These are phyloP conservation scores for Lobosporangium transversale DNA, from an alignment of 192 early-diverging fungal species.

Conservation along the genomic window DNA sequence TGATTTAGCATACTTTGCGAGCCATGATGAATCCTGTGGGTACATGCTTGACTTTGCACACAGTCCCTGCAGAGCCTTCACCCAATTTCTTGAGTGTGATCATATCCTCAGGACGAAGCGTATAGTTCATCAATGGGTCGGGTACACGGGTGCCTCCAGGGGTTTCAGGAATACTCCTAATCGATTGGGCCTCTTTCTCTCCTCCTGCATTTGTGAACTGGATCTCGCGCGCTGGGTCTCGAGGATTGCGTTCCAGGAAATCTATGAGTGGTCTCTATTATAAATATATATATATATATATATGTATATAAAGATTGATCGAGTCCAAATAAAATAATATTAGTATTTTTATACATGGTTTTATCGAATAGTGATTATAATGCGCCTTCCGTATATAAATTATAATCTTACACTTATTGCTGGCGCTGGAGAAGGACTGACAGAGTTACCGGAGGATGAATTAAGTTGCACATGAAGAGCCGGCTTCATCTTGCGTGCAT, in stretches of 20 bases:
- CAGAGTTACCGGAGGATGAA: constrained; percentile 19
- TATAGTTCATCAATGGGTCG: constrained; percentile 43
- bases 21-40: constrained; percentile 88
- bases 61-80: constrained; percentile 89
- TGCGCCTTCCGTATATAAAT: too few species aligned
- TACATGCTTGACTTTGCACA: constrained; percentile 83
- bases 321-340: too few species aligned
- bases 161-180: constrained; percentile 46
- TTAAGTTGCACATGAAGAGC: constrained; percentile 35
- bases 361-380: neutral
- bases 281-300: too few species aligned
- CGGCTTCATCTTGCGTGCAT: constrained; percentile 35
- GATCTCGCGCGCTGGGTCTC: constrained; percentile 31
- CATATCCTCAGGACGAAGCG: constrained; percentile 75
- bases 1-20: constrained; percentile 76
- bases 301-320: too few species aligned
- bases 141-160: constrained; percentile 39
- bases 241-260: constrained; percentile 36
- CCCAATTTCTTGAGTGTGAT: constrained; percentile 82
- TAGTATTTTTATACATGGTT: too few species aligned
- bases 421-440: constrained; percentile 23
- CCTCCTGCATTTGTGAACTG: constrained; percentile 23
- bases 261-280: constrained; percentile 39
- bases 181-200: constrained; percentile 21
- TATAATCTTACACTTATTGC: constrained; percentile 30